These are phyloP conservation scores for Penicillium paradoxum DNA, from an alignment of 495 filamentous ascomycete species.

Conservation along the genomic window DNA sequence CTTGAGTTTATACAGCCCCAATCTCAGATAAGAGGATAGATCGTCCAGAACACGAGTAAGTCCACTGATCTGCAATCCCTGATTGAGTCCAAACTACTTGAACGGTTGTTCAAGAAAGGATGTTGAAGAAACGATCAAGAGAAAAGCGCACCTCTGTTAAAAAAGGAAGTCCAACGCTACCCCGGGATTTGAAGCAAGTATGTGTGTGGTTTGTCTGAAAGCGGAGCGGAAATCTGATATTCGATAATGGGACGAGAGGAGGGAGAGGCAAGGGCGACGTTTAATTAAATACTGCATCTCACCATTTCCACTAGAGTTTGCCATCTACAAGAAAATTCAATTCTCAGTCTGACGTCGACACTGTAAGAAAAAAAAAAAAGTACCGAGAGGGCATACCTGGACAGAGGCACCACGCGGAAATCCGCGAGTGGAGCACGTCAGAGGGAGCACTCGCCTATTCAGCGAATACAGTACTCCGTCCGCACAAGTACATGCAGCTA, in stretches of 20 bases:
- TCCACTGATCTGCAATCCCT: constrained; percentile 8
- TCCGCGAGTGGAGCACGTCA: constrained; percentile 13
- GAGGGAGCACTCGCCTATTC: too few relatives aligned
- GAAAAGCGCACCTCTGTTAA: neutral
- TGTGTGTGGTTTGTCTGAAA: constrained; percentile 16
- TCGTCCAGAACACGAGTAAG: constrained; percentile 2
- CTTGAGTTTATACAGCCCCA: neutral
- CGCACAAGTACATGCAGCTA: neutral
- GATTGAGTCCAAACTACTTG: neutral
- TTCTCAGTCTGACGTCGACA: constrained; percentile 8
- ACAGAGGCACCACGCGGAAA: constrained; percentile 13
- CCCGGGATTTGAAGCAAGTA: constrained; percentile 8
- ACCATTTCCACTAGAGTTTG: constrained; percentile 3
- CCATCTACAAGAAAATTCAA: constrained; percentile 9
- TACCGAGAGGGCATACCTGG: neutral
- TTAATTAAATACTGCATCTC: constrained; percentile 9
- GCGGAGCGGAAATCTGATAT: constrained; percentile 15
- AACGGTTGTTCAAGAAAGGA: neutral
- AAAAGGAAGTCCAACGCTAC: neutral
- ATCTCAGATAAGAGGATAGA: constrained; percentile 7
- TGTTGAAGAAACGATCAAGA: neutral
- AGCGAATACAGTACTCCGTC: too few relatives aligned
- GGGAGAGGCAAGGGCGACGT: constrained; percentile 24
- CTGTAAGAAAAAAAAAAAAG: neutral
- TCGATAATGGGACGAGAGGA: constrained; percentile 2